Evolutionary conservation across 345 rosid genomes (phyloP), one percentile per base, ranked within the genome.

Genomic region (Turnera subulata): DNA sequence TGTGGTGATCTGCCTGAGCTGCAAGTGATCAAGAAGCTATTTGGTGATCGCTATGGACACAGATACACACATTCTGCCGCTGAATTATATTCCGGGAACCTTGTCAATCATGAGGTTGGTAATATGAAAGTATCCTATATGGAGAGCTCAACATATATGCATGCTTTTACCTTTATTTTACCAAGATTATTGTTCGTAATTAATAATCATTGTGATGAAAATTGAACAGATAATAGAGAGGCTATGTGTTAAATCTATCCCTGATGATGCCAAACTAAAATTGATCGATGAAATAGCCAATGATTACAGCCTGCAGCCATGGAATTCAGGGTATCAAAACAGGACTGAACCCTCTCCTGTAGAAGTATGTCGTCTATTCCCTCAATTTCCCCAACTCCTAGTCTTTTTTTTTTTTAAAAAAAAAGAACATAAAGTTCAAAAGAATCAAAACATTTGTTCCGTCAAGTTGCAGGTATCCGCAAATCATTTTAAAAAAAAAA

Each of bases 1-100:
- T 65, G 65, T 39, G 68, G 75, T 13, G 75, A 69, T 70, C 52
- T 74, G 53, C 75, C 72, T 18, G 74, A 74, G 56, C 68, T 74
- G 6, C 62, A 35, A 44, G 45, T 7, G 46, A 61, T 65, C 50
- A 49, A 22, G 46, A 61, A 53, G 56, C 56, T 62, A 5, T 62
- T 69, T 59, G 45, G 51, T 13, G 59, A 58, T 19, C 55, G 65
- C 16, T 55, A 62, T 29, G 78, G 75, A 24, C 46, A 17, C 35
- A 66, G 49, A 26, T 69, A 65, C 37, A 23, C 50, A 3, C 50
- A 61, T 45, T 55, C 48, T 45, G 68, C 65, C 1, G 48, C 29
- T 74, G 69, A 52, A 48, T 26, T 58, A 19, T 12, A 53, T 50
- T 56, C 67, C 29, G 67, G 67, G 59, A 63, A 58, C 52, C 60